These are phyloP conservation scores for Leucosporidium creatinivorum DNA, from an alignment of 768 basidiomycete species.

Conservation along the genomic window DNA sequence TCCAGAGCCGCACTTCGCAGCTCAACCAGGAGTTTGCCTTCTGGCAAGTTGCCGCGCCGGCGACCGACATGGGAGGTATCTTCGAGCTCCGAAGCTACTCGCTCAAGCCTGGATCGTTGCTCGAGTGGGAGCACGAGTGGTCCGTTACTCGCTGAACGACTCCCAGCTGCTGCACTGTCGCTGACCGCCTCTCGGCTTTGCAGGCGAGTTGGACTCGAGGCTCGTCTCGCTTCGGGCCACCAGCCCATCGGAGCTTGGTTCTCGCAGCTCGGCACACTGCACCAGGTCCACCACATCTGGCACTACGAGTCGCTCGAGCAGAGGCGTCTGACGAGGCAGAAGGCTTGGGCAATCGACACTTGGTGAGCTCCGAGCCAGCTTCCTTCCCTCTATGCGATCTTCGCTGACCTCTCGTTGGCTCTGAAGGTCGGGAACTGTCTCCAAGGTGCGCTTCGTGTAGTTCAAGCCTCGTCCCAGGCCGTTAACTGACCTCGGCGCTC, in stretches of 20 bases:
- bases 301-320: conserved; percentile 70
- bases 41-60: conserved; percentile 82
- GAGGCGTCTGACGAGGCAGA: conserved; percentile 73
- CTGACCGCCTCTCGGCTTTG: not conserved
- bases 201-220: conserved; percentile 91
- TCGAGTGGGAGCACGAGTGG: conserved; percentile 96
- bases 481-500: not conserved
- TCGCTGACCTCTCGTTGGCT: not conserved
- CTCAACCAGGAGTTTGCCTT: conserved; percentile 83
- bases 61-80: conserved; percentile 67
- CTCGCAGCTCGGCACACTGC: conserved; percentile 49
- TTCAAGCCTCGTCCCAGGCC: not conserved
- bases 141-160: conserved; percentile 37
- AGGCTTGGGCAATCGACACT: conserved; percentile 88
- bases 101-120: conserved; percentile 71
- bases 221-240: conserved; percentile 50
- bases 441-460: conserved; percentile 15
- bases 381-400: not conserved
- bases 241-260: conserved; percentile 85
- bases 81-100: conserved; percentile 87
- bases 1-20: conserved; percentile 65
- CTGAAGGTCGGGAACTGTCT: conserved; percentile 23
- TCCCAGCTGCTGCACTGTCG: not conserved
- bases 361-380: conserved; percentile 81
- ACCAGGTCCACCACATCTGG: conserved; percentile 88